Percentiles rank a stretch among this genome's conserved stretches.
These are phyloP conservation scores for Yamadazyma conglobata DNA, from an alignment of 1,139 yeast genomes.

Conservation along the genomic window DNA sequence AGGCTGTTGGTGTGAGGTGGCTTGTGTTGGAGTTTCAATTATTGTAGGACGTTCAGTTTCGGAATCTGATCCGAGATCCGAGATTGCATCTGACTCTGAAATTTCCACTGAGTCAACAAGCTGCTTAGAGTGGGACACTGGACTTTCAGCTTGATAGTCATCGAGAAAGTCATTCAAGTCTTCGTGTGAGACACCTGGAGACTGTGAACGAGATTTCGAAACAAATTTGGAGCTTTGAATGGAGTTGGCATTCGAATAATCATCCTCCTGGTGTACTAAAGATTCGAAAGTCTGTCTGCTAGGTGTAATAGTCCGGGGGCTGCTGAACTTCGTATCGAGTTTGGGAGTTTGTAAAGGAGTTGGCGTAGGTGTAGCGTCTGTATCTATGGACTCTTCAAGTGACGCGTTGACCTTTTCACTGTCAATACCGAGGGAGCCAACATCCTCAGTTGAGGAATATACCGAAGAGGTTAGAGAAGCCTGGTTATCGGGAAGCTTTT, in stretches of 20 bases:
- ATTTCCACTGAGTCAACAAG: neutral
- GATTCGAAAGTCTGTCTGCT: conserved; percentile 1
- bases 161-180: conserved; percentile 11
- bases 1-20: too few relatives aligned
- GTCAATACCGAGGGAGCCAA: neutral
- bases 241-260: conserved; percentile 8
- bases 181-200: conserved; percentile 5
- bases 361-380: conserved; percentile 1
- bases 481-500: neutral
- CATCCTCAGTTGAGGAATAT: conserved; percentile 6
- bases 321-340: conserved; percentile 2
- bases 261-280: conserved; percentile 3
- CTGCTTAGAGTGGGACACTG: conserved; percentile 6
- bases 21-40: too few relatives aligned
- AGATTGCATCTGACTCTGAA: too few relatives aligned
- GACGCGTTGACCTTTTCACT: neutral
- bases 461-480: conserved; percentile 7
- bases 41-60: too few relatives aligned
- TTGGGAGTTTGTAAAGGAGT: conserved; percentile 1
- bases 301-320: conserved; percentile 4
- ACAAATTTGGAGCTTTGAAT: conserved; percentile 10
- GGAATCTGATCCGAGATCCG: too few relatives aligned
- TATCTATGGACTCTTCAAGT: neutral
- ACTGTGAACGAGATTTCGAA: conserved; percentile 6
- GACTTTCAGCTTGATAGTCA: conserved; percentile 13